Evolutionary conservation across 2,329 filamentous ascomycete species (phyloP), one percentile per base, ranked within the genome.

Genomic region (Pseudopithomyces chartarum): DNA sequence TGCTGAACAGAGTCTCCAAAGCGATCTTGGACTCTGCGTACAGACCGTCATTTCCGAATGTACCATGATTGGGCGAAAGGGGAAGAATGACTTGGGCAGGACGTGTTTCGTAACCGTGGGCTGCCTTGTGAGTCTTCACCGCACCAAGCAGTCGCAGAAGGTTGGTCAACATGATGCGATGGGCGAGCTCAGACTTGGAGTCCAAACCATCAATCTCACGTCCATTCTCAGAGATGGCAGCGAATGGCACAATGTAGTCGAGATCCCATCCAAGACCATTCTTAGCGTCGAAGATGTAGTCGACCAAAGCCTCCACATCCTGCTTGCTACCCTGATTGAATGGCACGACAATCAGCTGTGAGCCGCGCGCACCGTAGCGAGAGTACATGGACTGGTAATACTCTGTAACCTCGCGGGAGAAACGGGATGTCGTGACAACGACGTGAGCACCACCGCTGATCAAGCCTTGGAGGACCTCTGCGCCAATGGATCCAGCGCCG

Each of bases 271-370:
- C 95, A 10, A 99, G 89, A 62, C 96, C 96, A 74, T 89, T 93
- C 88, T 98, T 99, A 61, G 90, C 78, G 73, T 98, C 94, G 76
- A 97, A 99, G 73, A 99, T 96, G 82, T 98, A 99, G 59, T 97
- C 86, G 51, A 99, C 84, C 7, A 99, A 84, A 45, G 92, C 92
- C 76, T 98, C 92, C 34, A 97, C 91, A 74, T 99, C 95, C 77
- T 98, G 94, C 81, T 97, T 96, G 82, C 94, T 98, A 62, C 94
- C 95, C 78, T 97, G 93, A 79, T 99, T 99, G 86, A 99, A 99
- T 48, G 96, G 95, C 54, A 98, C 96, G 54, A 99, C 95, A 39
- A 99, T 92, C 54, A 99, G 89, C 80, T 98, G 93, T 56, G 95
- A 98, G 63, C 95, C 95, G 63, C 92, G 90, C 59, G 92, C 91